A percentile compares a stretch with the other conserved stretches of the same genome.
These are phyloP conservation scores for Ballota nigra DNA, from an alignment of 257 asterid species.

Conservation along the genomic window DNA sequence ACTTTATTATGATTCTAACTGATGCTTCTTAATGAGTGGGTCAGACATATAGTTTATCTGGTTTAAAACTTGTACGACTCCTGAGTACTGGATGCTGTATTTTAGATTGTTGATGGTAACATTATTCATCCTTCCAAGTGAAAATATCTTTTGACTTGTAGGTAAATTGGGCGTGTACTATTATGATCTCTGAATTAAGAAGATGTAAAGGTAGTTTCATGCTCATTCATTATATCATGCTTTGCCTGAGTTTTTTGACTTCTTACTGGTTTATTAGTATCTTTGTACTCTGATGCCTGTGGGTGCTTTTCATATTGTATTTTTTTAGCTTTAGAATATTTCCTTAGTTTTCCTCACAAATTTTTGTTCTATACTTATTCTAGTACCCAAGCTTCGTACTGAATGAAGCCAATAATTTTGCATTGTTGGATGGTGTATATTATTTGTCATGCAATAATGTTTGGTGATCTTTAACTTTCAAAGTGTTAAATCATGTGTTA, in stretches of 20 bases:
- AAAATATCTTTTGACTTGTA: slow-evolving; percentile 83
- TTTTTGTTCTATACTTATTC: not conserved
- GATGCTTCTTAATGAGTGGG: slow-evolving; percentile 7
- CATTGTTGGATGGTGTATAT: not conserved
- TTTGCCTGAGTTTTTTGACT: slow-evolving; percentile 19
- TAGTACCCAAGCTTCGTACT: not conserved
- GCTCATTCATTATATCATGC: slow-evolving; percentile 41
- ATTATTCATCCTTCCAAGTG: slow-evolving; percentile 75
- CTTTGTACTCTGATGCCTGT: slow-evolving; percentile 13
- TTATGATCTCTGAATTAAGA: slow-evolving; percentile 91
- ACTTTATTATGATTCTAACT: not conserved
- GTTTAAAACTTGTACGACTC: not conserved
- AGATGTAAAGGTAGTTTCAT: slow-evolving; percentile 87
- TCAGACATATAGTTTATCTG: not conserved
- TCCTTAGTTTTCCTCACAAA: not conserved
- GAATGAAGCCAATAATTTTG: not conserved
- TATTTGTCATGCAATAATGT: not conserved
- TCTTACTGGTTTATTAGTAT: not conserved
- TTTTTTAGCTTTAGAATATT: not conserved
- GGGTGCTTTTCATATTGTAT: slow-evolving; percentile 1
- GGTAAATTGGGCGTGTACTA: slow-evolving; percentile 87
- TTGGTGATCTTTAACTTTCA: not conserved
- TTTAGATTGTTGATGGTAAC: slow-evolving; percentile 45
- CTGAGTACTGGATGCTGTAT: slow-evolving; percentile 34
- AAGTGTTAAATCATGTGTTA: not conserved